Base-by-base conservation (phyloP, 306 rosid genomes). In the Carpinus viminea region DNA sequence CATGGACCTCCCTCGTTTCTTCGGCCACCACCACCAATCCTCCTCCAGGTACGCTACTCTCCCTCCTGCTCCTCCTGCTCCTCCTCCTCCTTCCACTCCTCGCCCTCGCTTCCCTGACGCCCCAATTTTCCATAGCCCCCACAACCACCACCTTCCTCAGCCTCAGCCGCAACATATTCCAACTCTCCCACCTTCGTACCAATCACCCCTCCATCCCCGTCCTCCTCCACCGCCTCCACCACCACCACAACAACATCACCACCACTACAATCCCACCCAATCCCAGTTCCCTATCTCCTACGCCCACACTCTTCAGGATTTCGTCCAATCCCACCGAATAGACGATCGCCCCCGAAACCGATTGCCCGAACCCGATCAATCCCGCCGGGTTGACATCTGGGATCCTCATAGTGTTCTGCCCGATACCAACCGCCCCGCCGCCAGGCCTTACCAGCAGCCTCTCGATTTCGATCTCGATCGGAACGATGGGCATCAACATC, bases 201-300 rank as follows among this genome's bases (percentile, higher is more conserved):
- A 52, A 36, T 78, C 76, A 51, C 47, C 71, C 57, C 75, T 21
- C 16, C 81, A 74, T 3, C 86, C 82, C 7, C 75, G 34, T 5
- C 70, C 61, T n/a, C 86, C 66, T 8, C 85, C 68, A 1, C 78
- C 77, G 3, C 83, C 72, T 5, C 83, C 70, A 2, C 74, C 78
- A 0, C 82, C 24, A 7, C 46, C 8, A 2, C 76, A 4, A 41
- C 76, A 26, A 59, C 72, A 0, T 56, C 72, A 36, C 28, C 82
- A 70, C 0, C 72, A 66, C 0, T 84, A 74, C 81, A 82, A 76
- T 38, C 71, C 86, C 5, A 72, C 18, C 45, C 90, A 76, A 50
- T 74, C 88, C 26, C 85, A 59, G 28, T 70, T 81, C 18, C 12
- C 64, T 72, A 78, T 85, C 71, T 72, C 79, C 36, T 65, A 65